Evolutionary conservation across 2,329 filamentous ascomycete genomes (phyloP).

Genomic region (Huntiella abstrusa): DNA sequence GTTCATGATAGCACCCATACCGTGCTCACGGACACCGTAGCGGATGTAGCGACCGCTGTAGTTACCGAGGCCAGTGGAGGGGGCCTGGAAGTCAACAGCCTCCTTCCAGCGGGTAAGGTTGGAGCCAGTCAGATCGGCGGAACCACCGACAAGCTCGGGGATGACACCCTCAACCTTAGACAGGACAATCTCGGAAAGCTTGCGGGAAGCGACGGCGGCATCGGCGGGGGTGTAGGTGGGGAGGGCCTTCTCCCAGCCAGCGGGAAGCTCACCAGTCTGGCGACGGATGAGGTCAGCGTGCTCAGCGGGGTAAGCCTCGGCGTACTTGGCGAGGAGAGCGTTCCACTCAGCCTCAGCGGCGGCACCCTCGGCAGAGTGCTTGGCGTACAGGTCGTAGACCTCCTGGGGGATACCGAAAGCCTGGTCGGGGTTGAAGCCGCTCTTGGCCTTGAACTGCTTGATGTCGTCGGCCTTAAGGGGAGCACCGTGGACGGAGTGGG

Average conservation of each 20-base stretch:
- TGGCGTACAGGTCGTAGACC: slow-evolving; percentile 79
- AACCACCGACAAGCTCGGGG: slow-evolving; percentile 87
- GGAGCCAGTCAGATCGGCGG: slow-evolving; percentile 92
- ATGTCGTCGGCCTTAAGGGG: slow-evolving; percentile 89
- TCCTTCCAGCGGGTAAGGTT: slow-evolving; percentile 98
- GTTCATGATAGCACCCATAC: slow-evolving; percentile 85
- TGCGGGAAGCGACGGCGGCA: slow-evolving; percentile 73
- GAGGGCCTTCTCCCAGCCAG: slow-evolving; percentile 89
- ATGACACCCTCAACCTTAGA: slow-evolving; percentile 66
- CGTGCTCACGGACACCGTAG: slow-evolving; percentile 84
- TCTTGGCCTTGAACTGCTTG: slow-evolving; percentile 83
- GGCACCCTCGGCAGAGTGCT: slow-evolving; percentile 70
- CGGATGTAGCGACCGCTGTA: slow-evolving; percentile 83
- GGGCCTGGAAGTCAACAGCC: slow-evolving; percentile 92
- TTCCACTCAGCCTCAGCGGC: slow-evolving; percentile 91
- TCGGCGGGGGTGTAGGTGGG: slow-evolving; percentile 81
- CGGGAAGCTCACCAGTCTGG: slow-evolving; percentile 64
- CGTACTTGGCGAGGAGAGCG: slow-evolving; percentile 76
- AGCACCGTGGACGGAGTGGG: slow-evolving; percentile 88
- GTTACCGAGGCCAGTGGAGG: slow-evolving; percentile 66
- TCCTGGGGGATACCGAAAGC: slow-evolving; percentile 83
- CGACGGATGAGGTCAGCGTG: slow-evolving; percentile 67
- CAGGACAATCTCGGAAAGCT: slow-evolving; percentile 88
- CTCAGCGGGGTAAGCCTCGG: slow-evolving; percentile 55
- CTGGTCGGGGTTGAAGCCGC: slow-evolving; percentile 90